Evolutionary conservation across 1,139 yeast genomes (phyloP).

Genomic region (Ogataea hybrid): DNA sequence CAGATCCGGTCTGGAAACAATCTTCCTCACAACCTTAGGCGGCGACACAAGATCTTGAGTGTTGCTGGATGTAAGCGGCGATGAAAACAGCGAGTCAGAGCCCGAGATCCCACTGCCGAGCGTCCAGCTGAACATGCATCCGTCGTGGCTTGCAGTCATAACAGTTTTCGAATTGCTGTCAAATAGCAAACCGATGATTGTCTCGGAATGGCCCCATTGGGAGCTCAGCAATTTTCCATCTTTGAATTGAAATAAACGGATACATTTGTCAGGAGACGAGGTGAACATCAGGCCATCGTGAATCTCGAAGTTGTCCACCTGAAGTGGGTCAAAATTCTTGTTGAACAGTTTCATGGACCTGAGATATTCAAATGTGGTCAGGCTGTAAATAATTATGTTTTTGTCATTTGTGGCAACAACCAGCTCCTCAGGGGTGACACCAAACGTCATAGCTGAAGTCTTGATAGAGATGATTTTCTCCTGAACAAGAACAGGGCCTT

Average conservation of each 20-base stretch:
- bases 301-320: slow-evolving; percentile 42
- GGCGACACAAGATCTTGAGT: slow-evolving; percentile 10
- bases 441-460: slow-evolving; percentile 45
- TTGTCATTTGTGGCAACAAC: slow-evolving; percentile 56
- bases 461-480: slow-evolving; percentile 51
- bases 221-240: slow-evolving; percentile 47
- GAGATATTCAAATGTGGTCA: slow-evolving; percentile 36
- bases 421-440: slow-evolving; percentile 35
- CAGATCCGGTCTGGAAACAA: slow-evolving; percentile 17
- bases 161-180: slow-evolving; percentile 26
- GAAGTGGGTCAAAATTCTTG: slow-evolving; percentile 40
- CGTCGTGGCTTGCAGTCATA: slow-evolving; percentile 47
- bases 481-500: slow-evolving; percentile 25
- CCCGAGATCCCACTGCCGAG: slow-evolving; percentile 7
- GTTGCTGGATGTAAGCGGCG: slow-evolving; percentile 11
- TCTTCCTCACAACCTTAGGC: slow-evolving; percentile 21
- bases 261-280: slow-evolving; percentile 56
- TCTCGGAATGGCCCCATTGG: slow-evolving; percentile 68
- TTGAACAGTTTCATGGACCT: slow-evolving; percentile 42
- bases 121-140: slow-evolving; percentile 52
- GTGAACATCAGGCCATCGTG: slow-evolving; percentile 38
- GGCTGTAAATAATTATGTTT: slow-evolving; percentile 38
- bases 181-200: slow-evolving; percentile 42
- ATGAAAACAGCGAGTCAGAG: slow-evolving; percentile 8
- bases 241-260: slow-evolving; percentile 46